These are phyloP conservation scores for Pythium sp. DNA, from an alignment of 352 stramenopile species.

Conservation along the genomic window DNA sequence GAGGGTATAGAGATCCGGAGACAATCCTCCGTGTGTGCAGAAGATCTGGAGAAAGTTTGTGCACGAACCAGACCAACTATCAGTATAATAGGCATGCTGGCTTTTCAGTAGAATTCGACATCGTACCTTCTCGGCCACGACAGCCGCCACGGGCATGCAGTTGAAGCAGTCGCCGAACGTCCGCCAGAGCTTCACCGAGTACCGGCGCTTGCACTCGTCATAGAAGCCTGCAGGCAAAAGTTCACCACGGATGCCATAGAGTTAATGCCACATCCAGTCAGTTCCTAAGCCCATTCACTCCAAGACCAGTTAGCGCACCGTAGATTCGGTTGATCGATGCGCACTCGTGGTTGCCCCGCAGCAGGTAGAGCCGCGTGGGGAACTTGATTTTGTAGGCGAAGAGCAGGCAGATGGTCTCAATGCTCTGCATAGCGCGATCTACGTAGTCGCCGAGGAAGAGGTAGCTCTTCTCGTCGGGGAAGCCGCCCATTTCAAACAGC, in stretches of 20 bases:
- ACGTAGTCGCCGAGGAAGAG: conserved; percentile 85
- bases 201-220: conserved; percentile 96
- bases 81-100: neutral
- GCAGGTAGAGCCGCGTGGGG: conserved; percentile 82
- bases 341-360: conserved; percentile 80
- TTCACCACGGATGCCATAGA: neutral
- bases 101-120: neutral
- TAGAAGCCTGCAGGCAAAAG: conserved; percentile 87
- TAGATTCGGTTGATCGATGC: conserved; percentile 84
- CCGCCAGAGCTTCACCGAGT: conserved; percentile 92
- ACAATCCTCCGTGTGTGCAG: conserved; percentile 94
- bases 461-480: conserved; percentile 84
- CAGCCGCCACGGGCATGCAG: conserved; percentile 94
- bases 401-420: conserved; percentile 82
- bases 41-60: conserved; percentile 82
- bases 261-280: neutral
- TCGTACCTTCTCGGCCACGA: conserved; percentile 92
- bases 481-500: conserved; percentile 91
- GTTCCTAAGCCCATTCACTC: neutral
- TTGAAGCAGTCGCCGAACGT: conserved; percentile 99
- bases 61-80: neutral
- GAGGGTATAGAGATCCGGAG: conserved; percentile 95
- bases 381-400: conserved; percentile 89
- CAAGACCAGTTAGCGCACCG: conserved; percentile 20
- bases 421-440: conserved; percentile 86